Conservation (phyloP, 2,329 filamentous ascomycete genomes). For the Sclerotinia minor region DNA sequence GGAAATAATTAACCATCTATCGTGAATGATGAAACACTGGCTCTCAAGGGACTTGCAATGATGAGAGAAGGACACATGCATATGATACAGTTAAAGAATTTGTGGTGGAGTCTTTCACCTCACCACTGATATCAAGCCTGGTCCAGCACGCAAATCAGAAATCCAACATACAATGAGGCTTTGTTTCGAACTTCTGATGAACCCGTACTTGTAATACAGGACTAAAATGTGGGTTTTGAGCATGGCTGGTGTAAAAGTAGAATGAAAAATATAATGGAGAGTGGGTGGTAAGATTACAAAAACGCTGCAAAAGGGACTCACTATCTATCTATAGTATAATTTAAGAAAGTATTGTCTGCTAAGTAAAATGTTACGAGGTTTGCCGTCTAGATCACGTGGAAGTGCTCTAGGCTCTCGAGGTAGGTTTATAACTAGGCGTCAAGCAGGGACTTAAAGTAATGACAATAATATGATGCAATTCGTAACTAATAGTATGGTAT, state of each 20-base stretch:
- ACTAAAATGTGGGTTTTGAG: background rate
- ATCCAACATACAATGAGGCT: too few species aligned
- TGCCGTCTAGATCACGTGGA: too few species aligned
- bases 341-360: too few species aligned
- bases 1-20: background rate
- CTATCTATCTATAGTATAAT: too few species aligned
- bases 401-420: too few species aligned
- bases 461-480: too few species aligned
- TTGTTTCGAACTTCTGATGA: background rate
- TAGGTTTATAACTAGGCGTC: too few species aligned
- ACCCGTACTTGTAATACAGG: background rate
- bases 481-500: too few species aligned
- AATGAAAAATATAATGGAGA: background rate
- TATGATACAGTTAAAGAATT: conserved; percentile 6
- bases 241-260: background rate
- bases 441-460: too few species aligned
- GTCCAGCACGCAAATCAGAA: background rate
- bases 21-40: background rate
- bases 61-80: background rate
- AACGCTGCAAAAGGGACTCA: background rate
- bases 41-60: conserved; percentile 8
- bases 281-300: background rate
- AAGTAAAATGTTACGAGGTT: too few species aligned
- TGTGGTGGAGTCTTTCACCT: background rate
- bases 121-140: background rate